phyloP scores from a whole-genome alignment of 2,329 filamentous ascomycete species.

The Fusarium poae region DNA sequence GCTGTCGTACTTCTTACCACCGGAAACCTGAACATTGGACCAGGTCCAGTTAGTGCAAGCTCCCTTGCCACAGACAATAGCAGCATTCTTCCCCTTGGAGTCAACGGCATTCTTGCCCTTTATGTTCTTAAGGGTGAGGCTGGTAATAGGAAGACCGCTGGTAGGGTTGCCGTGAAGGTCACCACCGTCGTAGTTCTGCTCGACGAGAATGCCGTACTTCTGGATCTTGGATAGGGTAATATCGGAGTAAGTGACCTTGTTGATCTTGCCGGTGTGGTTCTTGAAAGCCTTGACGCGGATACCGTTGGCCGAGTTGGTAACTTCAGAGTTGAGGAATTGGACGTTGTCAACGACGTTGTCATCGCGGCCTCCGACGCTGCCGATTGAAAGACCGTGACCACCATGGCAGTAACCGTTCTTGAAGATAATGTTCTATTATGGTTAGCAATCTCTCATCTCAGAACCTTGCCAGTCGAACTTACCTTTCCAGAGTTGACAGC shows the following conservation, averaged over 20 bases:
- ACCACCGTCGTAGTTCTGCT: constrained; percentile 63
- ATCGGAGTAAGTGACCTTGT: constrained; percentile 58
- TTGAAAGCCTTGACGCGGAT: constrained; percentile 63
- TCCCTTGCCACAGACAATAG: constrained; percentile 65
- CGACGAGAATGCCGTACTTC: constrained; percentile 55
- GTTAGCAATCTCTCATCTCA: rapidly evolving
- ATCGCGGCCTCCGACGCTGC: constrained; percentile 60
- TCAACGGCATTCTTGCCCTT: constrained; percentile 56
- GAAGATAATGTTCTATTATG: constrained; percentile 58
- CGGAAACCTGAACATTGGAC: constrained; percentile 62
- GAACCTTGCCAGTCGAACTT: rapidly evolving
- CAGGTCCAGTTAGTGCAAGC: constrained; percentile 65
- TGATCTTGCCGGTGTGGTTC: constrained; percentile 59
- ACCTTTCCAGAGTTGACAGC: constrained; percentile 65
- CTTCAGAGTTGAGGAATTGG: constrained; percentile 61
- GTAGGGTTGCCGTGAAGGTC: constrained; percentile 59
- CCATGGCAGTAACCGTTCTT: constrained; percentile 59
- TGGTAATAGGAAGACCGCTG: constrained; percentile 64
- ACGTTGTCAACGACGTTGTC: constrained; percentile 67
- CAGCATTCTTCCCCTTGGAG: constrained; percentile 57
- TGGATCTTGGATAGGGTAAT: constrained; percentile 58
- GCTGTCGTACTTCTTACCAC: constrained; percentile 58
- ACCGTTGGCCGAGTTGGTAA: constrained; percentile 66
- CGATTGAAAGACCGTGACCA: constrained; percentile 60
- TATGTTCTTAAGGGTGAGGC: constrained; percentile 58